A percentile compares a stretch with the other conserved stretches of the same genome.
phyloP scores from a whole-genome alignment of 1,284 basidiomycete species.

The Puccinia triticina region DNA sequence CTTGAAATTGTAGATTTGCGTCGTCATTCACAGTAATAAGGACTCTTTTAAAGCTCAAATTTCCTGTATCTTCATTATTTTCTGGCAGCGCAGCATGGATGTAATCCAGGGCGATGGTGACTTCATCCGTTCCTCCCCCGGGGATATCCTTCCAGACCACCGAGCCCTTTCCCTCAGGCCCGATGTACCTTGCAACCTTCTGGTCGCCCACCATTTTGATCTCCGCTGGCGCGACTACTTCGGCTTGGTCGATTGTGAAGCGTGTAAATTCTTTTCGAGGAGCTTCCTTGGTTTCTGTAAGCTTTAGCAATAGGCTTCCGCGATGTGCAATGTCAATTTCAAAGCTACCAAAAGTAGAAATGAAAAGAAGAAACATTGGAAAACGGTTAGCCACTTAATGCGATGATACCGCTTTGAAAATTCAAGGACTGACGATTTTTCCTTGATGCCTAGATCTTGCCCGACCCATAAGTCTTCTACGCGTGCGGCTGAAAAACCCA shows the following conservation, averaged over 20 bases:
- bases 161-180: neutral
- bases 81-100: constrained; percentile 23
- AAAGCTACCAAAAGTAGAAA: neutral
- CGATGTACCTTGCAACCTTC: neutral
- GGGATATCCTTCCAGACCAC: constrained; percentile 14
- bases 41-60: constrained; percentile 5
- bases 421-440: constrained; percentile 17
- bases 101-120: constrained; percentile 34
- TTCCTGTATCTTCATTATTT: neutral
- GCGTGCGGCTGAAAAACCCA: constrained; percentile 33
- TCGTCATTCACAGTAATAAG: constrained; percentile 39
- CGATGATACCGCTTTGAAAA: neutral
- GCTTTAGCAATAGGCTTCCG: constrained; percentile 31
- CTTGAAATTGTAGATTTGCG: neutral
- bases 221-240: constrained; percentile 1
- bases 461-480: constrained; percentile 11
- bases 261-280: neutral
- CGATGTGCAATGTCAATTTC: neutral
- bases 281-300: constrained; percentile 11
- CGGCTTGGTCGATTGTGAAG: neutral
- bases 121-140: neutral
- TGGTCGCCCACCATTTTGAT: neutral
- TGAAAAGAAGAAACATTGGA: neutral
- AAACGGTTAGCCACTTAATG: neutral
- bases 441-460: constrained; percentile 25